These are phyloP conservation scores for Adansonia rubrostipa DNA, from an alignment of 441 rosid genomes.

Conservation along the genomic window DNA sequence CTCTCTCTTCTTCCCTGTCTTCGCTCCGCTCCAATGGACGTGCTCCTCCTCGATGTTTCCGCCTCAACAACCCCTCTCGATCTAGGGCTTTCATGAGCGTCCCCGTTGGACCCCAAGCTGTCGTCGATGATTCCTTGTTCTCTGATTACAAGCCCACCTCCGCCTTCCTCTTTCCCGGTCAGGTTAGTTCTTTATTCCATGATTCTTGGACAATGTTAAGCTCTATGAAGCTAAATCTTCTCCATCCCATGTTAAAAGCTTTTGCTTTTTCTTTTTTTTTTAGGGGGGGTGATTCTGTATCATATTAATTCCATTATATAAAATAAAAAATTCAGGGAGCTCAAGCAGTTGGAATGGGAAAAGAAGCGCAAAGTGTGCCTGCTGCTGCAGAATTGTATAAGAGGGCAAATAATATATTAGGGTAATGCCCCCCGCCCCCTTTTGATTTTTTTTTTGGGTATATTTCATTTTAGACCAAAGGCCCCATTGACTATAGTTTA, in stretches of 20 bases:
- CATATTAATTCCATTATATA: background rate
- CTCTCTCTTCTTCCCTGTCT: slow-evolving; percentile 54
- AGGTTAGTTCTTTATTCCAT: slow-evolving; percentile 49
- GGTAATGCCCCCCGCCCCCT: slow-evolving; percentile 40
- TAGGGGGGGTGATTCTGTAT: background rate
- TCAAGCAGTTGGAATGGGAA: slow-evolving; percentile 95
- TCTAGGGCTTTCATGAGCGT: slow-evolving; percentile 69
- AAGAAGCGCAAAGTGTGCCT: slow-evolving; percentile 75
- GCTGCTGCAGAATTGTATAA: slow-evolving; percentile 78
- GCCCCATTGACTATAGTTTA: too few relatives aligned
- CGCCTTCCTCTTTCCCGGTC: slow-evolving; percentile 95
- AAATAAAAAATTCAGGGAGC: slow-evolving; percentile 67
- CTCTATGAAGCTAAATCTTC: background rate
- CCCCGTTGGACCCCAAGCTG: slow-evolving; percentile 61
- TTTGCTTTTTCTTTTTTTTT: background rate
- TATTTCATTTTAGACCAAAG: background rate
- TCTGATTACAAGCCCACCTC: slow-evolving; percentile 74
- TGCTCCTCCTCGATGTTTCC: slow-evolving; percentile 38
- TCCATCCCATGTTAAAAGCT: background rate
- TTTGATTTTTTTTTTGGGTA: too few relatives aligned
- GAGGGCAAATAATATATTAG: slow-evolving; percentile 81
- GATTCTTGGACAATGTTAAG: background rate
- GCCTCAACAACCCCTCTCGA: slow-evolving; percentile 41
- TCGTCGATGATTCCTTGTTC: slow-evolving; percentile 64
- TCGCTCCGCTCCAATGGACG: slow-evolving; percentile 20